Percentiles rank a stretch among this genome's conserved stretches.
Evolutionary conservation across 2,329 filamentous ascomycete genomes (phyloP).

Genomic region (Penicillium sclerotigenum): DNA sequence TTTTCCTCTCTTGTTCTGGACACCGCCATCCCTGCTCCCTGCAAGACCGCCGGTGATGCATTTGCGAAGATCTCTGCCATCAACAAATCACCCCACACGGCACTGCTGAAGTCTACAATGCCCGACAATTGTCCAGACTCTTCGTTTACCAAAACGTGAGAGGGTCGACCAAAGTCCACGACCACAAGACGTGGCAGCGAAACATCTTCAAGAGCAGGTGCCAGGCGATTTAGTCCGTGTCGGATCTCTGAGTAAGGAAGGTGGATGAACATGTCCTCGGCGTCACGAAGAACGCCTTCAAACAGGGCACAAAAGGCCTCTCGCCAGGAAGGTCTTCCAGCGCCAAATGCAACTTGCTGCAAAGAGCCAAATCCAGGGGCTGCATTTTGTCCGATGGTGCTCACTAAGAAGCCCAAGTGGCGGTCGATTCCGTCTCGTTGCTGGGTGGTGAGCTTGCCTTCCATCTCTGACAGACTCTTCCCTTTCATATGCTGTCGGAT

Average conservation of each 20-base stretch:
- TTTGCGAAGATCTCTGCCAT: conserved; percentile 51
- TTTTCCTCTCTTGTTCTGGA: conserved; percentile 24
- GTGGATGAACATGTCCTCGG: conserved; percentile 57
- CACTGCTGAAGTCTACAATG: conserved; percentile 52
- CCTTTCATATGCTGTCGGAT: conserved; percentile 39
- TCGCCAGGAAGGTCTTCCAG: conserved; percentile 51
- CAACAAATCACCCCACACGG: conserved; percentile 56
- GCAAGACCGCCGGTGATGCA: conserved; percentile 34
- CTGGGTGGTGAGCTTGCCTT: conserved; percentile 27
- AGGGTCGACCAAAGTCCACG: conserved; percentile 47
- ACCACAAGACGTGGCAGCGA: conserved; percentile 52
- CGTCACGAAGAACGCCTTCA: conserved; percentile 54
- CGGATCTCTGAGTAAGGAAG: conserved; percentile 56
- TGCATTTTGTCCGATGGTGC: conserved; percentile 45
- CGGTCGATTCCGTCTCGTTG: conserved; percentile 35
- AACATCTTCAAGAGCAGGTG: conserved; percentile 49
- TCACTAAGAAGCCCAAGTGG: conserved; percentile 38
- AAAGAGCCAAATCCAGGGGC: conserved; percentile 52
- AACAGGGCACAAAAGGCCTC: conserved; percentile 53
- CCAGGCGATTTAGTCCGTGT: conserved; percentile 46
- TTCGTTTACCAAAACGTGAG: conserved; percentile 53
- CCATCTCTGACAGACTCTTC: conserved; percentile 32
- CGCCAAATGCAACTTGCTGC: conserved; percentile 46
- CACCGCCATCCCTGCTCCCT: conserved; percentile 34
- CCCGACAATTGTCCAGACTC: conserved; percentile 49